Percentiles rank a stretch among this genome's conserved stretches.
Evolutionary conservation across 345 rosid species (phyloP).

Genomic region (Brassica napus): DNA sequence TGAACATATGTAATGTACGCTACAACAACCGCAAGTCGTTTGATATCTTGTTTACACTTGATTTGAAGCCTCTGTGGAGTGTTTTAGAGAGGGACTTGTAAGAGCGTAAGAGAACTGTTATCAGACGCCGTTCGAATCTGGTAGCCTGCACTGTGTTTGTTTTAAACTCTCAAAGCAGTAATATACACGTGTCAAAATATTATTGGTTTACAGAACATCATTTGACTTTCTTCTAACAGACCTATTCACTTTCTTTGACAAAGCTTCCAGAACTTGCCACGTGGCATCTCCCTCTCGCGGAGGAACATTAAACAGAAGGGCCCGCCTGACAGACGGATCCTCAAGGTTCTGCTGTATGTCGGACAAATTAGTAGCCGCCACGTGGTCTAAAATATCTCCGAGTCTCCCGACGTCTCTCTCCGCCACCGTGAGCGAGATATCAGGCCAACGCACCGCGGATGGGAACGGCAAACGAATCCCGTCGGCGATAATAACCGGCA

Average conservation of each 20-base stretch:
- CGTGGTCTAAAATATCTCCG: slow-evolving; percentile 64
- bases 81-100: no score
- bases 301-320: slow-evolving; percentile 60
- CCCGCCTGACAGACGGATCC: slow-evolving; percentile 56
- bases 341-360: slow-evolving; percentile 64
- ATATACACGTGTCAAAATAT: slow-evolving; percentile 28
- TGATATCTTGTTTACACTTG: no score
- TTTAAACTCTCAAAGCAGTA: neutral
- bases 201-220: slow-evolving; percentile 30
- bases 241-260: slow-evolving; percentile 52
- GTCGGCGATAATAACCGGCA: slow-evolving; percentile 88
- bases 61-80: no score
- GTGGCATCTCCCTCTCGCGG: slow-evolving; percentile 77
- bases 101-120: no score
- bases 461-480: slow-evolving; percentile 86
- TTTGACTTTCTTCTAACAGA: slow-evolving; percentile 49
- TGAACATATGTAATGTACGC: no score
- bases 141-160: neutral
- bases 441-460: slow-evolving; percentile 63
- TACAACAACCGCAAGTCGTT: no score
- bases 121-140: no score
- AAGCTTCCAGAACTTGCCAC: slow-evolving; percentile 66
- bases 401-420: slow-evolving; percentile 73
- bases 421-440: slow-evolving; percentile 76
- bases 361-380: slow-evolving; percentile 74